These are phyloP conservation scores for Cenococcum geophilum DNA, from an alignment of 495 filamentous ascomycete genomes.

Conservation along the genomic window DNA sequence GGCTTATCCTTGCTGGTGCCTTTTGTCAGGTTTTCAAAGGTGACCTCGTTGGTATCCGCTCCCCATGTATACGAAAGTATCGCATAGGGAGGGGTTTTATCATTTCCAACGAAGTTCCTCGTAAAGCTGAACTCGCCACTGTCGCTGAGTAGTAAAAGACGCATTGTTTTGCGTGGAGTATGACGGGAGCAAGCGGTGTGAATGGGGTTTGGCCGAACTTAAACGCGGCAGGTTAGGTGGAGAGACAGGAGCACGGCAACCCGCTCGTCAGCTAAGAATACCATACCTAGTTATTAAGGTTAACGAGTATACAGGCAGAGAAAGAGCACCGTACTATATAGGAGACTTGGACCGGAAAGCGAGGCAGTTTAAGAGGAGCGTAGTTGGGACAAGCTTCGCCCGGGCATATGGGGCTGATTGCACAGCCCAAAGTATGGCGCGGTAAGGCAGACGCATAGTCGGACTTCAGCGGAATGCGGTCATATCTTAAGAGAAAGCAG, in stretches of 20 bases:
- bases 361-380: background rate
- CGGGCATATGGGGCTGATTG: background rate
- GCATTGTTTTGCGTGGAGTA: background rate
- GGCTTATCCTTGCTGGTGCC: background rate
- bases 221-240: background rate
- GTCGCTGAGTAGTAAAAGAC: background rate
- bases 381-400: background rate
- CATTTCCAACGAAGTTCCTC: background rate
- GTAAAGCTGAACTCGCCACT: constrained; percentile 2
- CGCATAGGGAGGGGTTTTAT: background rate
- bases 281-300: background rate
- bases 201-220: background rate
- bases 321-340: background rate
- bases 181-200: background rate
- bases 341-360: background rate
- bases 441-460: too few species aligned
- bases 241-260: constrained; percentile 1
- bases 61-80: constrained; percentile 9
- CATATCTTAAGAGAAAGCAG: too few species aligned
- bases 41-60: background rate
- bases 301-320: background rate
- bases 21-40: constrained; percentile 2
- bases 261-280: background rate
- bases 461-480: too few species aligned
- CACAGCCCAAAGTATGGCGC: too few species aligned